phyloP scores from a whole-genome alignment of 768 basidiomycete species.

The Leccinum disarticulatum region DNA sequence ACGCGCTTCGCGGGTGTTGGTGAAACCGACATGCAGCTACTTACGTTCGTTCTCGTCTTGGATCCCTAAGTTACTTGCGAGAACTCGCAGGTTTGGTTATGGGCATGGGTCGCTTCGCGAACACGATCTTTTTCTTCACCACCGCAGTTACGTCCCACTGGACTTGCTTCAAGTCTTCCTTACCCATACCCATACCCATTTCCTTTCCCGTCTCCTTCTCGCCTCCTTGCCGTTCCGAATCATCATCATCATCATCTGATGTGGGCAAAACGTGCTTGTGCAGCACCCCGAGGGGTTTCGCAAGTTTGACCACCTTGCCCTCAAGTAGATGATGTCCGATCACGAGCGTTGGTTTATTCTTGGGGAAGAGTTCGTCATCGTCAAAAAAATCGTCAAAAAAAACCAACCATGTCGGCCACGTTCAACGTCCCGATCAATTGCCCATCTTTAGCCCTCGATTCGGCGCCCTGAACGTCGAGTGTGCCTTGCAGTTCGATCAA shows the following conservation, averaged over 20 bases:
- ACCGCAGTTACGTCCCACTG: conserved; percentile 67
- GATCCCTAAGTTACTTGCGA: neutral
- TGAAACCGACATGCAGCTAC: neutral
- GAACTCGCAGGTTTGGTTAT: conserved; percentile 40
- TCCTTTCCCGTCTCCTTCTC: neutral
- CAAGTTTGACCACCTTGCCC: conserved; percentile 72
- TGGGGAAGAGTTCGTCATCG: neutral
- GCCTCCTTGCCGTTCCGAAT: neutral
- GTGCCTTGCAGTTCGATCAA: conserved; percentile 87
- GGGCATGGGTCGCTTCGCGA: conserved; percentile 82
- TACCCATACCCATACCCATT: neutral
- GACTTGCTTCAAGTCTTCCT: conserved; percentile 9
- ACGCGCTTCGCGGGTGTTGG: neutral
- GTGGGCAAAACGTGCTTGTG: conserved; percentile 29
- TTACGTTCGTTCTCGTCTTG: too few species aligned
- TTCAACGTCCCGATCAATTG: conserved; percentile 77
- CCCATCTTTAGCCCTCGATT: conserved; percentile 55
- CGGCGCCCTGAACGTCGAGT: conserved; percentile 63
- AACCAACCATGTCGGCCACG: conserved; percentile 59
- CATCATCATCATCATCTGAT: neutral
- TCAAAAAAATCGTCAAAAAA: conserved; percentile 6
- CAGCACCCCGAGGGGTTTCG: conserved; percentile 83
- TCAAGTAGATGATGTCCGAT: conserved; percentile 93
- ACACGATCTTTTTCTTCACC: conserved; percentile 80
- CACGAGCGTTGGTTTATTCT: conserved; percentile 72